Evolutionary conservation across 345 rosid genomes (phyloP).

Genomic region (Sonneratia alba): DNA sequence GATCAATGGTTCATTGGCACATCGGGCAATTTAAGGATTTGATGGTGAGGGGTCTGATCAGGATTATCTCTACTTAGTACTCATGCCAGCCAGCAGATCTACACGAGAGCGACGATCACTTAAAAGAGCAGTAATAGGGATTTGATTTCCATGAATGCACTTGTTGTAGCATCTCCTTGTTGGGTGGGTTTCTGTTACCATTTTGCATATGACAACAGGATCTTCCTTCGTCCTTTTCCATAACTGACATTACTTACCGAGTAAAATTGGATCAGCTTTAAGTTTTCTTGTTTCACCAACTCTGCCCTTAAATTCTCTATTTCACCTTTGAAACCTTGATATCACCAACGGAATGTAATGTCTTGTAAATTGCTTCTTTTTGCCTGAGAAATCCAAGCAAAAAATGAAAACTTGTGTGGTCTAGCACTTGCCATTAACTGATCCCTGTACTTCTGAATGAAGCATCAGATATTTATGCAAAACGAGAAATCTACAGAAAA

Average conservation of each 20-base stretch:
- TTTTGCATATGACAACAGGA: not conserved
- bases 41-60: constrained; percentile 57
- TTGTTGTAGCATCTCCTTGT: not conserved
- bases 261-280: not conserved
- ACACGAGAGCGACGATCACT: constrained; percentile 66
- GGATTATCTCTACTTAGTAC: constrained; percentile 40
- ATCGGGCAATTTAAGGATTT: constrained; percentile 61
- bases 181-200: not conserved
- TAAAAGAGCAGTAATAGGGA: constrained; percentile 4
- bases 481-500: no score
- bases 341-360: no score
- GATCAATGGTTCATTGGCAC: constrained; percentile 55
- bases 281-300: no score
- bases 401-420: not conserved
- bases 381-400: not conserved
- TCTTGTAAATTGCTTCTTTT: not conserved
- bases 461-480: not conserved
- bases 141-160: not conserved
- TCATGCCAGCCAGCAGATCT: constrained; percentile 68
- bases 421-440: not conserved
- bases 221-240: not conserved
- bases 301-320: not conserved
- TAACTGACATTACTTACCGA: not conserved
- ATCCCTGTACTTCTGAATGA: no score
- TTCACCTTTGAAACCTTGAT: no score